phyloP scores from a whole-genome alignment of 495 filamentous ascomycete genomes.

The Penicillium psychrofluorescens region DNA sequence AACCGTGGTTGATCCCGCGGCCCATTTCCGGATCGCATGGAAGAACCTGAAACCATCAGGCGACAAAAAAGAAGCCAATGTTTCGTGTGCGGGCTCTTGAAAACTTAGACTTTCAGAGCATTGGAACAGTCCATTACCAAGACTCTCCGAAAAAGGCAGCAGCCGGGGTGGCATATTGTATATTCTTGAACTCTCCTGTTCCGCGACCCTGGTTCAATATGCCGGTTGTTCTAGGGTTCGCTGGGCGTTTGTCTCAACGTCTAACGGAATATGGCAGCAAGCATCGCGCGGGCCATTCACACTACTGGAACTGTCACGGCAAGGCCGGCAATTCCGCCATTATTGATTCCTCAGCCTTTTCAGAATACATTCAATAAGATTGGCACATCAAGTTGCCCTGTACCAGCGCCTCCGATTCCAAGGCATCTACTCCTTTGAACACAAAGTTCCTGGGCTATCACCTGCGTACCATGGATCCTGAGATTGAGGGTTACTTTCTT shows the following conservation, averaged over 20 bases:
- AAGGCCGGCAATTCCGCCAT: too few species aligned
- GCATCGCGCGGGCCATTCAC: background rate
- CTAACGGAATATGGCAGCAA: background rate
- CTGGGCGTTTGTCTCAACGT: slow-evolving; percentile 3
- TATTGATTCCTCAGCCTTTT: too few species aligned
- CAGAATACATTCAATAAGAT: too few species aligned
- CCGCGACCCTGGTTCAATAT: slow-evolving; percentile 8
- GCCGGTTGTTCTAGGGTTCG: slow-evolving; percentile 18
- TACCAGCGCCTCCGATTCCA: too few species aligned
- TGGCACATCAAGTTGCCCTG: too few species aligned
- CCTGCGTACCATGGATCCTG: slow-evolving; percentile 15
- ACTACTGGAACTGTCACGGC: too few species aligned
- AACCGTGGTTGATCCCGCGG: slow-evolving; percentile 5
- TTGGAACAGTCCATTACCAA: slow-evolving; percentile 3
- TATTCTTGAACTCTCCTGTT: slow-evolving; percentile 6
- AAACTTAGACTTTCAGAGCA: background rate
- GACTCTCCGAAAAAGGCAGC: slow-evolving; percentile 1
- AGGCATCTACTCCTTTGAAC: slow-evolving; percentile 2
- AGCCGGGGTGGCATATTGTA: slow-evolving; percentile 6
- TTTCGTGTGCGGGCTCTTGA: slow-evolving; percentile 1
- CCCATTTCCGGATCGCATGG: slow-evolving; percentile 15
- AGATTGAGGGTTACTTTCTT: slow-evolving; percentile 13
- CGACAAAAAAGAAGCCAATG: background rate
- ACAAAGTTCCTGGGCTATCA: slow-evolving; percentile 16
- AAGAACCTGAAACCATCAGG: slow-evolving; percentile 4